A percentile compares a stretch with the other conserved stretches of the same genome.
Conservation (phyloP, 2,329 filamentous ascomycete species). For the Cladosporium cucumerinum region DNA sequence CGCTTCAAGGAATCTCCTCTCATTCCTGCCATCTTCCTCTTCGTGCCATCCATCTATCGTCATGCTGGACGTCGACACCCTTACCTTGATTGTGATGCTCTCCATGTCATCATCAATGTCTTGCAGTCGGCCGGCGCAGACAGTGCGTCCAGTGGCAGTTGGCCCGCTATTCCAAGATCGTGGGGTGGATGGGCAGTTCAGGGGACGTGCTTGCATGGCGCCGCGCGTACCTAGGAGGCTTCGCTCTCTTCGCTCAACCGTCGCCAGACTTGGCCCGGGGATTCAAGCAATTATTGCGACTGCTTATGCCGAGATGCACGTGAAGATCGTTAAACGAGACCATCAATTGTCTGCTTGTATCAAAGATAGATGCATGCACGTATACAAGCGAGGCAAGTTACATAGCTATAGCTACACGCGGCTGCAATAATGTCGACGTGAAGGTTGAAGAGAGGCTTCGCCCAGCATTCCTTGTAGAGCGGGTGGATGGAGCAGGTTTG, state of each 20-base stretch:
- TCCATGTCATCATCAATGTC: background rate
- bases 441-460: background rate
- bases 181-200: background rate
- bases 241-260: background rate
- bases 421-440: background rate
- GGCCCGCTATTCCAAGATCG: background rate
- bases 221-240: background rate
- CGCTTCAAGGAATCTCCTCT: background rate
- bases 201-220: constrained; percentile 3
- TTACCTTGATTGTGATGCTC: background rate
- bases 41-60: background rate
- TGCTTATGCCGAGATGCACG: background rate
- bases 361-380: background rate
- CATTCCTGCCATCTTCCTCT: background rate
- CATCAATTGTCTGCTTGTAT: background rate
- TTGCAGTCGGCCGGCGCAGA: background rate
- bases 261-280: background rate
- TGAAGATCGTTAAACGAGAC: background rate
- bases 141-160: background rate
- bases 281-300: constrained; percentile 1
- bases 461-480: background rate
- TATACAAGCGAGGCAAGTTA: background rate
- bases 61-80: background rate
- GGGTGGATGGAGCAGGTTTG: background rate
- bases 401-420: background rate